phyloP scores from a whole-genome alignment of 2,329 filamentous ascomycete species.

The Dactylellina sp. region DNA sequence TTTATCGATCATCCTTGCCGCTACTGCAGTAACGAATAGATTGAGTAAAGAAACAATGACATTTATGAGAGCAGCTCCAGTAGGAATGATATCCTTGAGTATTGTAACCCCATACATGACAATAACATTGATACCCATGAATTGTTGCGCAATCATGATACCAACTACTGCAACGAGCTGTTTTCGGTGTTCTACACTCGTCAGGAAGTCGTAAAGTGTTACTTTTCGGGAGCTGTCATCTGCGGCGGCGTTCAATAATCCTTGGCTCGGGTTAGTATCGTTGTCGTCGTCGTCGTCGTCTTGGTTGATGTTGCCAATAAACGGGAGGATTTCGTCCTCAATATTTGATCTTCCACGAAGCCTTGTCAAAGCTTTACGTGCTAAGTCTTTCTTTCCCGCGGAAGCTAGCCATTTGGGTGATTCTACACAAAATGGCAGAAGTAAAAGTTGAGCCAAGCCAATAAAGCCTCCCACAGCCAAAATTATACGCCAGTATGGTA shows the following conservation, averaged over 20 bases:
- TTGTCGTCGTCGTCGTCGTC: constrained; percentile 45
- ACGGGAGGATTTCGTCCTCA: constrained; percentile 76
- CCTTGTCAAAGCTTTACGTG: constrained; percentile 76
- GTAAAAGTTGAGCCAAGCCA: constrained; percentile 74
- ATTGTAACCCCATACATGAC: constrained; percentile 98
- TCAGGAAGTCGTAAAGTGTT: constrained; percentile 75
- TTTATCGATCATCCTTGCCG: constrained; percentile 85
- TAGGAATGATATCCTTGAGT: constrained; percentile 80
- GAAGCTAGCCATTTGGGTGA: constrained; percentile 87
- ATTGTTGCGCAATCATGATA: constrained; percentile 91
- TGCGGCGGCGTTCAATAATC: constrained; percentile 69
- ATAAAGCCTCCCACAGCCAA: constrained; percentile 78
- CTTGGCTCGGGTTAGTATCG: constrained; percentile 69
- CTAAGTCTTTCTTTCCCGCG: constrained; percentile 71
- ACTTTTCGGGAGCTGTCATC: constrained; percentile 63
- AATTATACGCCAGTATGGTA: constrained; percentile 83
- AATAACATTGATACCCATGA: constrained; percentile 94
- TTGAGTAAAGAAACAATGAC: constrained; percentile 90
- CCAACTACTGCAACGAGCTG: constrained; percentile 86
- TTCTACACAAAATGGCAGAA: constrained; percentile 82
- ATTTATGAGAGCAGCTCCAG: constrained; percentile 84
- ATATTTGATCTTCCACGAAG: constrained; percentile 81
- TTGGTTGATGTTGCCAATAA: constrained; percentile 65
- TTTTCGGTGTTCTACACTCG: constrained; percentile 75
- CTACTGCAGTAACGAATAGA: constrained; percentile 81